Evolutionary conservation across 2,329 filamentous ascomycete genomes (phyloP).

Genomic region (Zopfia rhizophila): DNA sequence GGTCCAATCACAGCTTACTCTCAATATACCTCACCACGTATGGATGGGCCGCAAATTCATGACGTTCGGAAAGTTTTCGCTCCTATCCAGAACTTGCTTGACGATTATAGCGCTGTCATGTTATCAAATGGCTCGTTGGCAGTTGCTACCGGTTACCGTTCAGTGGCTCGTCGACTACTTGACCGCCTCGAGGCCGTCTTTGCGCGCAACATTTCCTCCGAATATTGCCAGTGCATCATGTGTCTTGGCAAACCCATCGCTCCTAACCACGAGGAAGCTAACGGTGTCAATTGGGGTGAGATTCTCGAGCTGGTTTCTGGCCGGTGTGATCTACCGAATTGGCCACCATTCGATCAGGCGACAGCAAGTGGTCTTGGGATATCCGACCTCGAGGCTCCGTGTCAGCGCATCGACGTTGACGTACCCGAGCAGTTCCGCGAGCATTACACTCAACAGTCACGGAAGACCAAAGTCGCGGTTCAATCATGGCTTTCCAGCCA

Average conservation of each 20-base stretch:
- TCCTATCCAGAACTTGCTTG: constrained; percentile 82
- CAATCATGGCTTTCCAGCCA: constrained; percentile 90
- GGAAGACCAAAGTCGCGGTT: constrained; percentile 90
- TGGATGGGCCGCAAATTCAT: constrained; percentile 51
- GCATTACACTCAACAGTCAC: constrained; percentile 90
- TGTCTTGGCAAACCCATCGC: constrained; percentile 66
- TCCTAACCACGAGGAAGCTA: constrained; percentile 65
- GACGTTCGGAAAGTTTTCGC: constrained; percentile 81
- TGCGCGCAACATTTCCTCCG: constrained; percentile 85
- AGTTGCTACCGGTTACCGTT: constrained; percentile 93
- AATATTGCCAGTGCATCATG: constrained; percentile 88
- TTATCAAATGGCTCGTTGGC: constrained; percentile 87
- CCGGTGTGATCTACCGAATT: constrained; percentile 82
- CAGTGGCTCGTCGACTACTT: constrained; percentile 87
- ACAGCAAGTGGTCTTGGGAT: constrained; percentile 68
- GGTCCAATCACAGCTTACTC: constrained; percentile 69
- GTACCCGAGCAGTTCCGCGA: constrained; percentile 93
- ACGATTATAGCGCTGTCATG: constrained; percentile 86
- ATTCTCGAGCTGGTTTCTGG: constrained; percentile 93
- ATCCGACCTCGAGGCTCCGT: constrained; percentile 65
- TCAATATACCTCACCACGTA: constrained; percentile 65
- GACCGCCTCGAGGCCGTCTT: constrained; percentile 95
- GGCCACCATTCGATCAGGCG: constrained; percentile 80
- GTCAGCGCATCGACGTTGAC: constrained; percentile 88
- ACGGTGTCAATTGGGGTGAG: constrained; percentile 92